Base-by-base conservation (phyloP, 352 stramenopile genomes). In the Globisporangium abappressorium region DNA sequence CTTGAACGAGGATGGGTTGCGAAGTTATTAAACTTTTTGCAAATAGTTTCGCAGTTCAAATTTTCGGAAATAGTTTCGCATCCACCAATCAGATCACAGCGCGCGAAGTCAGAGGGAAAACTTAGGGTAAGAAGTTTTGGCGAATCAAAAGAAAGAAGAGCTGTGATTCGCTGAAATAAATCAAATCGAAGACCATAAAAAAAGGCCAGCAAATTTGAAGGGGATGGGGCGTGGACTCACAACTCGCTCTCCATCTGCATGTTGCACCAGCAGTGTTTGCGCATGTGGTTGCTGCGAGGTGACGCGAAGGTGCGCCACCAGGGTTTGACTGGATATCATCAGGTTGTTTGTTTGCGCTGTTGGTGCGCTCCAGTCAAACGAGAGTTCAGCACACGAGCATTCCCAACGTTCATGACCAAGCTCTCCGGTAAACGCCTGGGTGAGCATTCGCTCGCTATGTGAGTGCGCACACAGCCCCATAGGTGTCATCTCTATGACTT, bases 1-100 rank as follows among this genome's bases (percentile, higher is more conserved):
- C 24, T 15, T 38, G 26, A 33, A 15, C 4, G 6, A 28, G 24
- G 30, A 34, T 24, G 55, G 22, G 9, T 24, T 0, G 2, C 18
- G 30, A 72, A 57, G 64, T 60, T 67, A 55, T 64, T 62, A 70
- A 66, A 49, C 22, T 26, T 55, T 15, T 24, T 46, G 20, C 1
- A 26, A 11, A 65, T 33, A 58, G 43, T 69, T 74, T 51, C 22
- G 22, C 20, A 41, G 49, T 62, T 68, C 62, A 71, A 68, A 58
- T 70, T 64, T 34, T 55, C 43, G 18, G 49, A 70, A 62, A 66
- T 71, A 38, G 49, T 59, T 49, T 46, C 54, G 47, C 33, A 68
- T 77, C 74, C 71, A 61, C 77, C 77, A 87, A 87, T 87, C 77
- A 80, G 51, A 51, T 46, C 6, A 28, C 58, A 47, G 41, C 24